Base-by-base conservation (phyloP, 805 yeast genomes). In the Metschnikowia amazonensis region DNA sequence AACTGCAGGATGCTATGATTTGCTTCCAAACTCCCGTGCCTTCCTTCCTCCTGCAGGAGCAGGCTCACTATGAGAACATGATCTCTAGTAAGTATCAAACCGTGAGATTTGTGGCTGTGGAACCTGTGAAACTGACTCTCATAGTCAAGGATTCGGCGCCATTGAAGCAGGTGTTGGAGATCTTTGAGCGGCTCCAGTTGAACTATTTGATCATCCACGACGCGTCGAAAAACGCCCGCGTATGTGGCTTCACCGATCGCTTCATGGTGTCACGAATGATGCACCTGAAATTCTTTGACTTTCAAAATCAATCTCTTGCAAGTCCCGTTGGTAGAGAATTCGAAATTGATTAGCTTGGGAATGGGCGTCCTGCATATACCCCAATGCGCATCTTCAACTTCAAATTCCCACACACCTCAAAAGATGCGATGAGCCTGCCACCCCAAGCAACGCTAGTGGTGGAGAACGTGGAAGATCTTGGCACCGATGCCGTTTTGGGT, bases 191-290 rank as follows among this genome's bases (percentile, higher is more conserved):
- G 37, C 54, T 71, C 36, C 62, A 65, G 40, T 46, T 69, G 51
- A 71, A 71, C 56, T 63, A 66, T 46, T 55, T 67, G 13, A 58
- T 67, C 1, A 57, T 71, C 11, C 49, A 55, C 46, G 60, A 51
- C 36, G 48, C 52, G 28, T 46, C 40, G 33, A n/a, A 29, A 14
- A 47, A 50, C 9, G 42, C 53, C 23, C 39, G 36, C 2, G 60
- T 68, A 60, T 45, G 58, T 11, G 76, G 76, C 11, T 69, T 69
- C 45, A 57, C 69, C 6, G 75, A 71, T 48, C 47, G 75, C 34
- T 71, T 66, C 44, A 56, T 67, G 9, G 47, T 71, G 5, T 53
- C 71, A 2, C 52, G 53, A 3, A 45, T 67, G 25, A 60, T 71
- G 8, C 60, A 63, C 31, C 60, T 49, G 55, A 49, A 53, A 13